These are phyloP conservation scores for Agaricales sp. DNA, from an alignment of 1,284 basidiomycete species.

Conservation along the genomic window DNA sequence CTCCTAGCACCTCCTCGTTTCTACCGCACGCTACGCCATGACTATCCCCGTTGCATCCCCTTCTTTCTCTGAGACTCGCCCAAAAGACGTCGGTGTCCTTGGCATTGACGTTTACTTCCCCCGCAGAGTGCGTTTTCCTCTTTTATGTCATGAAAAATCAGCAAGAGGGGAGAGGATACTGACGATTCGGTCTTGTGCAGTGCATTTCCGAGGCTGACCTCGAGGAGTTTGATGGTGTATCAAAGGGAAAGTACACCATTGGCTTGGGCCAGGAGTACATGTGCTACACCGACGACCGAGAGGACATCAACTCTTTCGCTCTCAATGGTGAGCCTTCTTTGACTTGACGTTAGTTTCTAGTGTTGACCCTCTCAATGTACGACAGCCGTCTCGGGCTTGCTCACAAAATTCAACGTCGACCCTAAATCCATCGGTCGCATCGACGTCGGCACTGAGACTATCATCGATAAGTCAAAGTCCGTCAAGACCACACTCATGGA, in stretches of 20 bases:
- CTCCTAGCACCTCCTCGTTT: conserved; percentile 10
- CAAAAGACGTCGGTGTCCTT: conserved; percentile 88
- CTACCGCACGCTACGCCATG: conserved; percentile 19
- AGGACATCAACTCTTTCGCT: conserved; percentile 98
- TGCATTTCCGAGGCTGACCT: conserved; percentile 94
- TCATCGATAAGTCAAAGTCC: conserved; percentile 99
- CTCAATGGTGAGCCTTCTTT: conserved; percentile 64
- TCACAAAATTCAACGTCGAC: conserved; percentile 95
- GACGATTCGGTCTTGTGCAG: too few species aligned
- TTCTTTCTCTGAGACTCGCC: conserved; percentile 39
- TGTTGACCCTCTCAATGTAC: conserved; percentile 1
- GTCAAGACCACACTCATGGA: conserved; percentile 99
- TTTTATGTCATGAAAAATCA: too few species aligned
- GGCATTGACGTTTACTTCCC: conserved; percentile 94
- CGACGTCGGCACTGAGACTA: conserved; percentile 97
- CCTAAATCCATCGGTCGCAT: conserved; percentile 94
- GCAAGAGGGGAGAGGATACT: too few species aligned
- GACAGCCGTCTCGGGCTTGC: conserved; percentile 73
- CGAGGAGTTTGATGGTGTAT: conserved; percentile 92
- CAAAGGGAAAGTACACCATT: conserved; percentile 98
- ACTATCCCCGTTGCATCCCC: conserved; percentile 26
- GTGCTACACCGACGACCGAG: conserved; percentile 95
- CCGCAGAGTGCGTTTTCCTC: conserved; percentile 53
- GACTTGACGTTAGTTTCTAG: background rate
- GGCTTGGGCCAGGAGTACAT: conserved; percentile 98